Conservation (phyloP, 257 asterid genomes). For the Leonotis leonurus region DNA sequence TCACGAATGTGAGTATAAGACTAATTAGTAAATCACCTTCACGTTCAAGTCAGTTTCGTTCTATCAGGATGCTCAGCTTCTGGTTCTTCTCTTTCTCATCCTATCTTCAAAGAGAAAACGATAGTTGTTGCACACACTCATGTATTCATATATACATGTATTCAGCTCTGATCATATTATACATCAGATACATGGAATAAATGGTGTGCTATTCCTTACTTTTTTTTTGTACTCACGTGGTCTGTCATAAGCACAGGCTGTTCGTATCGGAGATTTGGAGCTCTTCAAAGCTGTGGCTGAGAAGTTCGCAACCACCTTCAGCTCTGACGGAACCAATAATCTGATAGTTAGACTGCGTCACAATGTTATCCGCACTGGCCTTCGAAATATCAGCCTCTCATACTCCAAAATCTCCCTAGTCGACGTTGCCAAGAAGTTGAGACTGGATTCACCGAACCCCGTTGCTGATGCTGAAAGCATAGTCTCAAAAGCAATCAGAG, state of each 20-base stretch:
- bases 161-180: too few species aligned
- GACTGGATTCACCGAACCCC: conserved; percentile 54
- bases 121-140: too few species aligned
- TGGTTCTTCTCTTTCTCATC: not conserved
- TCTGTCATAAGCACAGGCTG: conserved; percentile 41
- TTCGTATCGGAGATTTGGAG: conserved; percentile 68
- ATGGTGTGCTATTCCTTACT: not conserved
- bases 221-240: too few species aligned
- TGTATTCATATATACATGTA: too few species aligned
- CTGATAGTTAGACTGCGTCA: conserved; percentile 70
- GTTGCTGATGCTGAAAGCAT: conserved; percentile 66
- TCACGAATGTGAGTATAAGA: conserved; percentile 54
- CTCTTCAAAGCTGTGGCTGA: conserved; percentile 56
- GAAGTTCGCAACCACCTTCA: conserved; percentile 48
- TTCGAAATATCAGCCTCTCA: conserved; percentile 61
- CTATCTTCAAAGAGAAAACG: not conserved
- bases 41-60: too few species aligned
- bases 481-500: conserved; percentile 69
- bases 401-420: conserved; percentile 56
- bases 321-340: conserved; percentile 55
- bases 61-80: not conserved
- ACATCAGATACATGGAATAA: not conserved
- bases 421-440: conserved; percentile 65
- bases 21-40: too few species aligned
- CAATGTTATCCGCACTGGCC: conserved; percentile 63